Evolutionary conservation across 805 yeast species (phyloP).

Genomic region (Millerago galiae): DNA sequence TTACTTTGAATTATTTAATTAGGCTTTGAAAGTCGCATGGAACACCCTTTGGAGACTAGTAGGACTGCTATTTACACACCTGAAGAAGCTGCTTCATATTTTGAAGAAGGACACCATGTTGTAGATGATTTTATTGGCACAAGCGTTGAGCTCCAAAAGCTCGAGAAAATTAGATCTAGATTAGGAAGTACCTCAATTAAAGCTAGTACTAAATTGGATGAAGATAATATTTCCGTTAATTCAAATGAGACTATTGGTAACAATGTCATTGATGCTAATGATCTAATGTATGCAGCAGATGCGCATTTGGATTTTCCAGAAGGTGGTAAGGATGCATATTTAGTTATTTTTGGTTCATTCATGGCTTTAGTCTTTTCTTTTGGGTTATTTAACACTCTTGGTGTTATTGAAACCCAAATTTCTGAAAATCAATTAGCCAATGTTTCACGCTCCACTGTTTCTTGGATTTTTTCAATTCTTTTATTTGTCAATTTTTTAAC

Average conservation of each 20-base stretch:
- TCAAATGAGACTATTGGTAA: neutral
- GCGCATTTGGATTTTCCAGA: conserved; percentile 39
- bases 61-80: too few relatives aligned
- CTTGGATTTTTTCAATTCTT: conserved; percentile 62
- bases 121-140: too few relatives aligned
- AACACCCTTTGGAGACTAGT: too few relatives aligned
- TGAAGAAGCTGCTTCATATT: too few relatives aligned
- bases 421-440: conserved; percentile 46
- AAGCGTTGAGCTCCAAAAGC: neutral
- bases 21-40: too few relatives aligned
- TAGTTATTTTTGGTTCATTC: conserved; percentile 52
- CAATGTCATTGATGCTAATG: neutral
- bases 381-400: conserved; percentile 53
- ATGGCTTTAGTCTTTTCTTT: conserved; percentile 47
- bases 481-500: conserved; percentile 41
- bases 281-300: neutral
- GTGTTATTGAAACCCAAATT: conserved; percentile 58
- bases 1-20: too few relatives aligned
- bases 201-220: too few relatives aligned
- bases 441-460: conserved; percentile 39
- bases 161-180: neutral
- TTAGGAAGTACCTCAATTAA: too few relatives aligned
- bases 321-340: conserved; percentile 53
- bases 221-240: neutral
- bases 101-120: too few relatives aligned